These are phyloP conservation scores for Colletotrichum sp. DNA, from an alignment of 2,329 filamentous ascomycete species.

Conservation along the genomic window DNA sequence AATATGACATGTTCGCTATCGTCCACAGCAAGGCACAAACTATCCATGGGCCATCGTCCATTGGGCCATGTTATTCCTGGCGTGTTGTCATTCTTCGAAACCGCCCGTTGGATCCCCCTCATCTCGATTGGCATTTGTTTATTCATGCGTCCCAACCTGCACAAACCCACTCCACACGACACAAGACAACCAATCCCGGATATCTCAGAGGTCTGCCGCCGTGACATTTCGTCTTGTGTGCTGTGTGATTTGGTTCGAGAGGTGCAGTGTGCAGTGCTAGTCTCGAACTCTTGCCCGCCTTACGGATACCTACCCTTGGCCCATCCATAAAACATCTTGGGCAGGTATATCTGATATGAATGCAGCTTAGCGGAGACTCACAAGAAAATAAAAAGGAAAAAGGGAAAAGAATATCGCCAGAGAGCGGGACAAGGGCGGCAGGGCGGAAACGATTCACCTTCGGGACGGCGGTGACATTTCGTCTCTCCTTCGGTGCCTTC, in stretches of 20 bases:
- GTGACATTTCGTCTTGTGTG: neutral
- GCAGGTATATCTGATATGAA: neutral
- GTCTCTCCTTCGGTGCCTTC: neutral
- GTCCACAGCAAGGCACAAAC: neutral
- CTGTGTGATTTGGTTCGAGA: neutral
- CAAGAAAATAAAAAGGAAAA: neutral
- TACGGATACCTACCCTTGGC: neutral
- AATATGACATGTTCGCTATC: neutral
- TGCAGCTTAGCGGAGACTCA: neutral
- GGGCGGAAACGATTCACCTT: neutral
- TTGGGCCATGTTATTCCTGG: neutral
- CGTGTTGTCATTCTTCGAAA: neutral
- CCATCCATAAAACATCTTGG: neutral
- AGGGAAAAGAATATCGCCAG: neutral
- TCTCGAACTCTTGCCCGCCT: neutral
- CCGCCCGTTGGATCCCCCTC: neutral
- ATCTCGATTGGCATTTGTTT: constrained; percentile 21
- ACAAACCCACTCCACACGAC: neutral
- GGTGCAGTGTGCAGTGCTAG: neutral
- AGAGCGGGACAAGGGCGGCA: neutral
- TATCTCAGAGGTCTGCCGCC: neutral
- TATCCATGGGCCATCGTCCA: neutral
- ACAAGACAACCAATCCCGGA: neutral
- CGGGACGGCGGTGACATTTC: neutral
- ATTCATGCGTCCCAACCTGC: constrained; percentile 13